phyloP scores from a whole-genome alignment of 257 asterid genomes.

The Solanum paucissectum region DNA sequence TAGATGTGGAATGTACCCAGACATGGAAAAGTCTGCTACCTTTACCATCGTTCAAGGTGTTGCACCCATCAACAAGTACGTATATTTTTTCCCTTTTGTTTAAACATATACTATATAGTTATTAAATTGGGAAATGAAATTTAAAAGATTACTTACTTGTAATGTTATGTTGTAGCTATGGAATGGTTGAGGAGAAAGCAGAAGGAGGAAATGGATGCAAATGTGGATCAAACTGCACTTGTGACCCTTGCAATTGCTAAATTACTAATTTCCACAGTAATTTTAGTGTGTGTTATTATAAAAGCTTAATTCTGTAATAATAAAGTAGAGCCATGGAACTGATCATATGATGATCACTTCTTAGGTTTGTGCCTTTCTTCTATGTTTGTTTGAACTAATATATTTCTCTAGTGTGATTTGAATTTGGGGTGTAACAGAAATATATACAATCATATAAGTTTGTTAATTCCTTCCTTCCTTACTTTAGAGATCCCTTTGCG shows the following conservation, averaged over 20 bases:
- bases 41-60: slow-evolving; percentile 12
- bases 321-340: neutral
- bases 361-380: neutral
- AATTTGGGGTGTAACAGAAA: neutral
- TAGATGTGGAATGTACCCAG: slow-evolving; percentile 11
- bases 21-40: slow-evolving; percentile 4
- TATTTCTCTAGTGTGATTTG: neutral
- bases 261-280: neutral
- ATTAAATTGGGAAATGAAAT: neutral
- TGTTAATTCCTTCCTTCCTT: neutral
- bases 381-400: neutral
- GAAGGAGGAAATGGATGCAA: slow-evolving; percentile 24
- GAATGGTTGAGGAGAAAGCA: slow-evolving; percentile 9
- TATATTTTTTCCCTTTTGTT: neutral
- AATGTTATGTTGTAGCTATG: neutral
- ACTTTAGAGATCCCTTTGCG: neutral
- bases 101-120: neutral
- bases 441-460: neutral
- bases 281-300: neutral
- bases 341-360: neutral
- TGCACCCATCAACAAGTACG: slow-evolving; percentile 9
- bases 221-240: slow-evolving; percentile 23
- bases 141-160: neutral
- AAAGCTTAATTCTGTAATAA: neutral
- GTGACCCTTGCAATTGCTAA: slow-evolving; percentile 30